phyloP scores from a whole-genome alignment of 2,329 filamentous ascomycete genomes.

The Thielaviopsis ethacetica region DNA sequence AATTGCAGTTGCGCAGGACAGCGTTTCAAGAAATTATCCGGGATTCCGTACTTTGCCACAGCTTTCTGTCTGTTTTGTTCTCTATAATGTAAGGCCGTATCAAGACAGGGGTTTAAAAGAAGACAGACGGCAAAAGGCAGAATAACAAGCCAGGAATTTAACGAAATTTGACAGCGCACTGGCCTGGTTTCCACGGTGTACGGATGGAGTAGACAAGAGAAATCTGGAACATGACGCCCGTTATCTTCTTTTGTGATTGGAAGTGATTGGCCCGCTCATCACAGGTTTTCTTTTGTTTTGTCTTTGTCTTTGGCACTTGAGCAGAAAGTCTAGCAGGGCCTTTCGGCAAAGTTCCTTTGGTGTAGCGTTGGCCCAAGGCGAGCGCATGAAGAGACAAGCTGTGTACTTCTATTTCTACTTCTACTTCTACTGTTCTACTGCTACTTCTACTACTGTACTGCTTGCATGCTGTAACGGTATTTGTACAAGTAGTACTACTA shows the following conservation, averaged over 20 bases:
- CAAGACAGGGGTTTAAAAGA: background rate
- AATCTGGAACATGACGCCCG: background rate
- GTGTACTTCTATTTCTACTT: too few species aligned
- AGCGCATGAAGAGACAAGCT: too few species aligned
- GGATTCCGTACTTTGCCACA: background rate
- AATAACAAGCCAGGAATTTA: too few species aligned
- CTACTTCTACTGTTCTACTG: too few species aligned
- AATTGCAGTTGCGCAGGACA: background rate
- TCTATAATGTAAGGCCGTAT: background rate
- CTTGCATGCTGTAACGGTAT: background rate
- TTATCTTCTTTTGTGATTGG: background rate
- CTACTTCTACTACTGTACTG: too few species aligned
- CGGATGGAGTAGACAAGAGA: background rate
- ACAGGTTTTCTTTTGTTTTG: too few species aligned
- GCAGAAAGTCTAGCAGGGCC: too few species aligned
- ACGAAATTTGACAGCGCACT: background rate
- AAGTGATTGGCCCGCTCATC: too few species aligned
- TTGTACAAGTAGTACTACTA: background rate
- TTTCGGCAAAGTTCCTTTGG: too few species aligned
- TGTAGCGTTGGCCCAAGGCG: too few species aligned
- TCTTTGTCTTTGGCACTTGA: too few species aligned
- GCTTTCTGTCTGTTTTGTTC: too few species aligned
- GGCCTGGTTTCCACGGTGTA: background rate
- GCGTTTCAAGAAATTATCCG: background rate
- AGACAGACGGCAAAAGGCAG: background rate